Evolutionary conservation across 257 asterid genomes (phyloP), one percentile per base, ranked within the genome.

Genomic region (Anisodus acutangulus): DNA sequence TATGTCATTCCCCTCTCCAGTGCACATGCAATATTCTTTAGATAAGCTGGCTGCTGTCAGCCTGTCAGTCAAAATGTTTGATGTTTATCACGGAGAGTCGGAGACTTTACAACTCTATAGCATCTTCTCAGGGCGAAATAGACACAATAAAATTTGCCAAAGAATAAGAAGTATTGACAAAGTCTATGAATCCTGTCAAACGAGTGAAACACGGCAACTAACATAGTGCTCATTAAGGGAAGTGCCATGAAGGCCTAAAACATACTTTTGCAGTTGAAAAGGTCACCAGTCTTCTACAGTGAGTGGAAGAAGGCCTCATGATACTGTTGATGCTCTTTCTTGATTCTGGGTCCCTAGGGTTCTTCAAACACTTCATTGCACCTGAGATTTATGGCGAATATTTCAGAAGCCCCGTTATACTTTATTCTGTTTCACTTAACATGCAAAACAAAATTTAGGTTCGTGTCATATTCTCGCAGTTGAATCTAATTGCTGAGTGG

Each of bases 401-500:
- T 13, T 78, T 13, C 64, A 78, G 17, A 78, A 53, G 15, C 49
- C 47, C 64, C 64, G 26, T 53, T 22, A 76, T 53, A 53, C 31
- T 53, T 68, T 9, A 54, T 54, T 82, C 85, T 68, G 79, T 39
- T 37, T 6, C 45, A 67, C 53, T 26, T 6, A 4, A 53, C n/a
- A 66, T 17, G 62, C 80, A 53, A 53, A 10, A 17, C 78, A 53
- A 31, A 45, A 55, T 41, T 26, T 71, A 78, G 35, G 13, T 68
- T 45, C 22, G 8, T 2, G 13, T 89, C 57, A 74, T 39, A 12
- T 76, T 49, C 11, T 43, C 55, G 35, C 81, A 68, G 64, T 71
- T 41, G 5, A 7, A 85, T 82, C 83, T 85, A 16, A 41, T 84
- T 84, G 43, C 71, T 53, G 68, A 70, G 49, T 79, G 72, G 78